A percentile compares a stretch with the other conserved stretches of the same genome.
These are phyloP conservation scores for Fraxinus nigra DNA, from an alignment of 305 asterid genomes.

Conservation along the genomic window DNA sequence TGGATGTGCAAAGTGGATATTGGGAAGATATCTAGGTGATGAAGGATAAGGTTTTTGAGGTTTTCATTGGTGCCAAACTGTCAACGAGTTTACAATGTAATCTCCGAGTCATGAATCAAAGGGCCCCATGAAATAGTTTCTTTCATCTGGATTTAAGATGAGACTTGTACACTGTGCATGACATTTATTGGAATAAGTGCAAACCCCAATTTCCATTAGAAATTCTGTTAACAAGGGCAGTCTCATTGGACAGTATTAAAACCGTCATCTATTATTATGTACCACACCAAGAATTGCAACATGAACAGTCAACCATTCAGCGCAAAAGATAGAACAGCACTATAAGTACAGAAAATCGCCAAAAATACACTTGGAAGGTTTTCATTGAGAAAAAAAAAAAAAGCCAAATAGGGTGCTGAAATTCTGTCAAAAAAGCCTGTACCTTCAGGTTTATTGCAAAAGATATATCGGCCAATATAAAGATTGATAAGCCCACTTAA, in stretches of 20 bases:
- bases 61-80: conserved; percentile 41
- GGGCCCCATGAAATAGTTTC: not conserved
- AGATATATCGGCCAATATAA: not conserved
- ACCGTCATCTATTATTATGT: not conserved
- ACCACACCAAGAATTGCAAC: not conserved
- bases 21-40: conserved; percentile 44
- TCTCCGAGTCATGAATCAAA: conserved; percentile 29
- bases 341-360: too few species aligned
- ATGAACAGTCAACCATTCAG: not conserved
- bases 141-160: not conserved
- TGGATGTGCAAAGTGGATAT: conserved; percentile 36
- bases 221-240: not conserved
- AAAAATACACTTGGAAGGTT: too few species aligned
- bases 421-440: too few species aligned
- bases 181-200: not conserved
- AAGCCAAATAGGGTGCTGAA: too few species aligned
- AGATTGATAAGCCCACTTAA: not conserved
- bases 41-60: conserved; percentile 54
- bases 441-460: not conserved
- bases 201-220: not conserved
- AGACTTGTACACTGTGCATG: not conserved
- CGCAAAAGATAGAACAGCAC: not conserved
- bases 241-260: not conserved
- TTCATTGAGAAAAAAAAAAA: too few species aligned
- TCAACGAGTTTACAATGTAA: conserved; percentile 27